Evolutionary conservation across 2,329 filamentous ascomycete species (phyloP), one percentile per base, ranked within the genome.

Genomic region (Claviceps paspali): DNA sequence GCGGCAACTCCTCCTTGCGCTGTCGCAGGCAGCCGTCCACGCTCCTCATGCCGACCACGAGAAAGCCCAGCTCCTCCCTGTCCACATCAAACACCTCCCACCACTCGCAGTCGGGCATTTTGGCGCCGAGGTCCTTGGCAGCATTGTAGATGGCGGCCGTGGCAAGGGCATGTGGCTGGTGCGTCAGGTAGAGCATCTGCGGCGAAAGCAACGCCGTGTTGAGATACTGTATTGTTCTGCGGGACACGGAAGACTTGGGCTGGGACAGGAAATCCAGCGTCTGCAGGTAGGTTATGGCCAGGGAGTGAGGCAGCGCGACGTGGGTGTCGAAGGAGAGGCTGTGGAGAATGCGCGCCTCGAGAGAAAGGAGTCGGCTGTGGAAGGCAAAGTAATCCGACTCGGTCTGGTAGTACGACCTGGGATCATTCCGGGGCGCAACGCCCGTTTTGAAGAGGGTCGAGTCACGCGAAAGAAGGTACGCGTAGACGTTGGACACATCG

Each of bases 11-110:
- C 35, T 67, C 65, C 48, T 59, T 68, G 50, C 82, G 76, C 29
- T 65, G 65, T 41, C 59, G 60, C 38, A 76, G 74, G 59, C 81
- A 85, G 1, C 73, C 76, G 43, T 81, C 77, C 38, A 92, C 63
- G 49, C 87, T 95, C 43, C 76, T 66, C 70, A 95, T 73, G 0
- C 71, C 86, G 9, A 95, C 83, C 3, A 93, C 86, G 40, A 96
- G 59, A 48, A 96, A 96, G 0, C 91, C 91, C 26, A 98, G 66
- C 54, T 94, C 86, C 63, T 98, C 91, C 35, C 91, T 70, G 50
- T 95, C 87, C 6, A 91, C 83, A 57, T 98, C 91, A 55, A 96
- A 96, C 0, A 96, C 84, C 57, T 95, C 87, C 91, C 91, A 98
- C 91, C 91, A 98, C 44, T 84, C 79, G 33, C 73, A 74, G 44